Base-by-base conservation (phyloP, 2,329 filamentous ascomycete genomes). In the Aspergillus hortae region DNA sequence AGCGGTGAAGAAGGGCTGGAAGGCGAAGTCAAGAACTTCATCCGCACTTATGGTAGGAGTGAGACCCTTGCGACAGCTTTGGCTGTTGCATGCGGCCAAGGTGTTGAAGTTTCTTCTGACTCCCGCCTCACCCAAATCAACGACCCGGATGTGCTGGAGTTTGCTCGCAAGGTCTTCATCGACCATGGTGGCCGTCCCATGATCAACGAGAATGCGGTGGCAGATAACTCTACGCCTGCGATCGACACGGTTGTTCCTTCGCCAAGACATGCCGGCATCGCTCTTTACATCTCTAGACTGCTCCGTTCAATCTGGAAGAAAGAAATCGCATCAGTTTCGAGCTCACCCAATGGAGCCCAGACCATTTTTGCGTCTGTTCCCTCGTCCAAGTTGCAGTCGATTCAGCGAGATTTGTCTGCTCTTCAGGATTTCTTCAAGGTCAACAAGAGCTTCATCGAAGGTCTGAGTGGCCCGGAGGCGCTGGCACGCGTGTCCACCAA, bases 71-170 rank as follows among this genome's bases (percentile, higher is more conserved):
- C 94, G 0, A 91, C 92, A 38, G 92, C 94, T 23, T 77, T 99
- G 47, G 94, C 94, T 10, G 94, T 99, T 27, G 92, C 94, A 35
- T 99, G 94, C 69, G 92, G 92, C 4, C 92, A 97, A 67, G 92
- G 91, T 9, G 86, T 88, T 23, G 92, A 96, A 63, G 82, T 89
- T 17, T 88, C 87, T 0, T 68, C 78, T 1, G 88, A 90, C 52
- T 82, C 85, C 41, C 84, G 91, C 41, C 74, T 87, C 9, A 86
- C 89, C 0, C 81, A 79, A 57, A 79, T 88, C 21, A 88, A 87
- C 32, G 94, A 97, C 63, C 89, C 92, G 11, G 84, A 90, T 33
- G 90, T 95, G 1, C 80, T 95, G 44, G 91, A 96, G 60, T 84
- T 87, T 55, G 94, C 92, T 4, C 84, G 90, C 53, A 87, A 89